Evolutionary conservation across 2,329 filamentous ascomycete genomes (phyloP).

Genomic region (Macrophomina tecta): DNA sequence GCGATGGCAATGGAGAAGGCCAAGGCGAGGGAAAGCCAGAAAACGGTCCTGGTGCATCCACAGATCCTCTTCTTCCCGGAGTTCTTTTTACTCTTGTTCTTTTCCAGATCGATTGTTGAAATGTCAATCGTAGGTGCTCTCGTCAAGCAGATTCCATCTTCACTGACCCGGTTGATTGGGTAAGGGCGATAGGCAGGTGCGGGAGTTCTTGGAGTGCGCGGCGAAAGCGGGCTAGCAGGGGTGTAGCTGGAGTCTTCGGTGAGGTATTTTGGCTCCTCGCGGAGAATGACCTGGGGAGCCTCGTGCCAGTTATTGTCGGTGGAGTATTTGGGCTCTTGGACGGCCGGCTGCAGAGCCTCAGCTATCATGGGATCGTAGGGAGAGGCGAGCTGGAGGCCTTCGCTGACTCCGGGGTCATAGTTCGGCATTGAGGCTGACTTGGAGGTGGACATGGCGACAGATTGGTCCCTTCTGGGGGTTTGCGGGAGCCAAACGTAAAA

Average conservation of each 20-base stretch:
- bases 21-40: constrained; percentile 11
- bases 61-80: neutral
- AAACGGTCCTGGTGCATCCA: constrained; percentile 17
- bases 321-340: neutral
- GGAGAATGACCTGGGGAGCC: constrained; percentile 9
- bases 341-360: constrained; percentile 10
- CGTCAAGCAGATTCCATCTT: constrained; percentile 8
- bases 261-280: constrained; percentile 12
- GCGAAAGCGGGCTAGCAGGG: neutral
- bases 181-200: constrained; percentile 14
- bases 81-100: neutral
- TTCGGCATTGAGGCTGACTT: neutral
- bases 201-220: constrained; percentile 2
- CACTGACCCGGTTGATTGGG: constrained; percentile 7
- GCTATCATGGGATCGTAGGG: constrained; percentile 9
- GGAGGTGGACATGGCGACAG: constrained; percentile 11
- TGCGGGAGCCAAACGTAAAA: neutral
- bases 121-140: neutral
- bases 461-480: neutral
- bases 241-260: neutral
- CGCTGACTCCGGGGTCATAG: neutral
- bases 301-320: constrained; percentile 23
- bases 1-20: neutral
- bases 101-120: constrained; percentile 5
- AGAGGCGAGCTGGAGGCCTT: constrained; percentile 18